These are phyloP conservation scores for Cladosporium sp. DNA, from an alignment of 2,329 filamentous ascomycete genomes.

Conservation along the genomic window DNA sequence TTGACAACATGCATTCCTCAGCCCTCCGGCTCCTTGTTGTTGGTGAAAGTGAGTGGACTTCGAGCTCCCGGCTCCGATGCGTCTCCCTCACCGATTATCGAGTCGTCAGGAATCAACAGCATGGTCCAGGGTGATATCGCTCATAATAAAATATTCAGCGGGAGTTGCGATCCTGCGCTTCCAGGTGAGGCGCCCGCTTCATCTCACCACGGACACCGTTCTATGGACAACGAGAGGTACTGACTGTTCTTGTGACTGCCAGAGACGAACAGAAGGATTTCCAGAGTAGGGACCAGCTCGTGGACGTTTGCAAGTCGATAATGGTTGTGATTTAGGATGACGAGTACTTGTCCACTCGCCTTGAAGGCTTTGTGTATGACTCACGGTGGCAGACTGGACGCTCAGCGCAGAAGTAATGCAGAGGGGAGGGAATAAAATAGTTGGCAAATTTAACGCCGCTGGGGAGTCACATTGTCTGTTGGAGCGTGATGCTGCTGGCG, in stretches of 20 bases:
- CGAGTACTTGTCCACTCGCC: neutral
- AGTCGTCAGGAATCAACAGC: neutral
- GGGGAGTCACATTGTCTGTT: neutral
- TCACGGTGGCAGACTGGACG: neutral
- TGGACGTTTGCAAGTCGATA: neutral
- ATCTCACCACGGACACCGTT: neutral
- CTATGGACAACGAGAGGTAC: neutral
- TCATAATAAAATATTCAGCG: neutral
- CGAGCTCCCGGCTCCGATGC: neutral
- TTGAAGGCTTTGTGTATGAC: neutral
- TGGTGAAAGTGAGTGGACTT: neutral
- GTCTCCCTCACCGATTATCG: neutral
- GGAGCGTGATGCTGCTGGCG: neutral
- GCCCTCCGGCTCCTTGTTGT: neutral
- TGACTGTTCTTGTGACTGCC: neutral
- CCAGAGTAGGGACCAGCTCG: neutral
- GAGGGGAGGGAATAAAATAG: neutral
- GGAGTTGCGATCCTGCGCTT: neutral
- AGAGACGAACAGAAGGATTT: neutral
- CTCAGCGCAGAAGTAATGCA: neutral
- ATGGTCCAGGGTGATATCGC: neutral
- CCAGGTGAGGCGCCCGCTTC: neutral
- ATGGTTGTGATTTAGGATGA: neutral
- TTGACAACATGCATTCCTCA: neutral
- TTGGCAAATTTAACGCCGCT: neutral